Evolutionary conservation across 1,284 basidiomycete genomes (phyloP), one percentile per base, ranked within the genome.

Genomic region (Hymenochaete sp.): DNA sequence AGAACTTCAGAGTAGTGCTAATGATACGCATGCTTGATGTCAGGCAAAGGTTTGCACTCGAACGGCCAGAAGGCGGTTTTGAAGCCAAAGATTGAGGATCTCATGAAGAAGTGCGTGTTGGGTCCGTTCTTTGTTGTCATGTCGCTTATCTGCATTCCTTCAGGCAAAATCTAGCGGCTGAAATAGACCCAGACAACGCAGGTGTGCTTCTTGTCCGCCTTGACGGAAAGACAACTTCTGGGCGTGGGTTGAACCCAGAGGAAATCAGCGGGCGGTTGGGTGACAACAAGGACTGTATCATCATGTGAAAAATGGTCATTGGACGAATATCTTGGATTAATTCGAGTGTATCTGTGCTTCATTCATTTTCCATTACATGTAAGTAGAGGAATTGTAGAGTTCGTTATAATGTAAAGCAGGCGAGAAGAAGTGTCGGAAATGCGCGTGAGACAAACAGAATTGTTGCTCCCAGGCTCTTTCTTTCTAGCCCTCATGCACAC

Each of bases 11-110:
- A 31, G 14, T 10, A 31, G 9, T 31, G 26, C 24, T 38, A 13
- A 3, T 35, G n/a, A 19, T 10, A 9, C 9, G 14, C 14, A 31
- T 31, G 14, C 28, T 31, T 10, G 10, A 14, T 31, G 9, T 31
- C 28, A 70, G 80, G 81, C 5, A 88, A 91, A 63, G 93, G 93
- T 10, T 67, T 93, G 16, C 95, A 98, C 62, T 93, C 90, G 21
- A 65, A 73, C 39, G 75, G 79, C 22, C 82, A 85, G 45, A 72
- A 79, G 10, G 83, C 89, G 1, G 96, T 96, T 66, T 77, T 98
- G 60, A 93, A 89, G 59, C 95, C 95, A 16, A 93, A 93, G 3
- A 85, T 98, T 39, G 87, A 88, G 60, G 81, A 87, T 40, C 67
- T 97, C 46, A 89, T 93, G 78, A 71, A 73, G 50, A 86, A 84